Evolutionary conservation across 306 rosid genomes (phyloP), one percentile per base, ranked within the genome.

Genomic region (Castanospermum australe): DNA sequence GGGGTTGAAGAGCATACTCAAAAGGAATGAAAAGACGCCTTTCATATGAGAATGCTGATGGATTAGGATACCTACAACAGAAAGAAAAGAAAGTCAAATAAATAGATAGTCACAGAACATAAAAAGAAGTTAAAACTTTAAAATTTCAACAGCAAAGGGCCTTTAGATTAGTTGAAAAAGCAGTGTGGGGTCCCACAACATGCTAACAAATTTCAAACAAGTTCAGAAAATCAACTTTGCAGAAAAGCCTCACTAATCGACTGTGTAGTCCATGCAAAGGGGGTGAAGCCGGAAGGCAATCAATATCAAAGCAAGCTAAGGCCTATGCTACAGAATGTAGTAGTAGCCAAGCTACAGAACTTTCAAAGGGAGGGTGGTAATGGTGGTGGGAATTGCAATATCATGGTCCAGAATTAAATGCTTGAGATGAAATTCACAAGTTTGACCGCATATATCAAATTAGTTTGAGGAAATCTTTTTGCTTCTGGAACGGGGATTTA

Each of bases 1-100:
- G 98, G 25, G 97, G 98, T 87, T 95, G 92, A 74, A 95, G 96
- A 76, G 98, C 99, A 88, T 89, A 86, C 85, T 95, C 99, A 74
- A 95, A 95, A 62, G 99, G 98, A 85, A 89, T 78, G 76, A 95
- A 95, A 15, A 95, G 85, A 47, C 99, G 98, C 76, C 87, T 87
- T 83, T 95, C 93, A 86, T 95, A 95, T 51, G 97, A 88, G 81
- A 95, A 95, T 36, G 96, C 82, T 59, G 98, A 95, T 14, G 96
- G 98, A 83, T 95, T 95, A 68, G 98, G 99, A 87, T 95, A 95
- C 83, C 99, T 95, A 63, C 44, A 83, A 54, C 62, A 84, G 14
- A 74, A 79, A 45, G 41, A 33, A 51, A 48, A 21, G 6, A 22
- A 45, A 47, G 48, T 47, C 51, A 73, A 20, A 21, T 4, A 75